phyloP scores from a whole-genome alignment of 2,329 filamentous ascomycete species.

The Curvularia verruculosa region DNA sequence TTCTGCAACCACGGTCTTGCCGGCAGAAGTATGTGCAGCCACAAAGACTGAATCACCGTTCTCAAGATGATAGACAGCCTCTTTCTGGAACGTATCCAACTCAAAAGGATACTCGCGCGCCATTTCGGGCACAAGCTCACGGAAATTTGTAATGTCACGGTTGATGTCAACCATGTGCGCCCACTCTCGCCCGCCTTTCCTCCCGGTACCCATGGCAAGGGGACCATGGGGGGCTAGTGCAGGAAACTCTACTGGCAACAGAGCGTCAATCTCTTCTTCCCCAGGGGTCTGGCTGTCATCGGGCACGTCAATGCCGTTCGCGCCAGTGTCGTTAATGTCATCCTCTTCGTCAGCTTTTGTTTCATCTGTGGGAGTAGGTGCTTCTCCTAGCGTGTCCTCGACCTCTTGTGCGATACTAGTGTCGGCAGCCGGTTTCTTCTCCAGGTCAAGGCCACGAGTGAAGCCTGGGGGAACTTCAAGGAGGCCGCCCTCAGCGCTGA shows the following conservation, averaged over 20 bases:
- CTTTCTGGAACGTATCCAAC: constrained; percentile 96
- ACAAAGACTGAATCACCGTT: constrained; percentile 97
- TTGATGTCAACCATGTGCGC: constrained; percentile 98
- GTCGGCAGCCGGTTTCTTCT: constrained; percentile 63
- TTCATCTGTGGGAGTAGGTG: constrained; percentile 43
- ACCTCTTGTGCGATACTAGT: constrained; percentile 72
- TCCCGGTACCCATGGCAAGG: constrained; percentile 72
- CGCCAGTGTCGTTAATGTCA: constrained; percentile 28
- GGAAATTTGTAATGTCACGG: constrained; percentile 90
- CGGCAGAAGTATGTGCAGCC: constrained; percentile 94
- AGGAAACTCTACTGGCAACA: constrained; percentile 91
- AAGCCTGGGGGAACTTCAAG: constrained; percentile 85
- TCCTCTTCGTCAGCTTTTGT: constrained; percentile 35
- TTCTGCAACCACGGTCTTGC: constrained; percentile 97
- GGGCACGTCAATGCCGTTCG: constrained; percentile 39
- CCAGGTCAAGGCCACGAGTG: constrained; percentile 75
- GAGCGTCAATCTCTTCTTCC: constrained; percentile 75
- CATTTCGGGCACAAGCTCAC: constrained; percentile 93
- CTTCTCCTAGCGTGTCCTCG: constrained; percentile 65
- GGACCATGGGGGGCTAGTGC: constrained; percentile 83
- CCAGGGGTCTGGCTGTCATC: constrained; percentile 54
- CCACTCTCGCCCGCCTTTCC: constrained; percentile 85
- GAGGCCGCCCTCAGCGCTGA: constrained; percentile 76
- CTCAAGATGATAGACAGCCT: constrained; percentile 96
- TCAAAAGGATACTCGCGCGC: constrained; percentile 96